Conservation (phyloP, 139 green algal species). For the Trebouxia sp. region DNA sequence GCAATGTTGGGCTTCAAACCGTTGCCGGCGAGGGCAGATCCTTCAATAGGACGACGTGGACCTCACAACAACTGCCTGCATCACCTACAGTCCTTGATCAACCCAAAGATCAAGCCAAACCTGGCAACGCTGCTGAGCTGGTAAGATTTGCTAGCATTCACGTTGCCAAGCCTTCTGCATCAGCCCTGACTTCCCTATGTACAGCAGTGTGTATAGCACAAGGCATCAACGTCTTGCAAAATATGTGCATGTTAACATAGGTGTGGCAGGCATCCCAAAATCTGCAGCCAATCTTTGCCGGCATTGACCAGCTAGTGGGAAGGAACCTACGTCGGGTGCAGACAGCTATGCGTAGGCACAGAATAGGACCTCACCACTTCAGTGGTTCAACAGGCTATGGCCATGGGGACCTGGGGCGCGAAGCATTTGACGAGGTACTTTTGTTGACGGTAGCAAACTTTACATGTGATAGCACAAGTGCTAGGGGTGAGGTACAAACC, state of each 20-base stretch:
- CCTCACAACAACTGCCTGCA: not conserved
- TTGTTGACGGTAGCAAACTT: too few relatives aligned
- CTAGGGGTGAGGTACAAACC: too few relatives aligned
- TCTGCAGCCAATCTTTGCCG: slow-evolving; percentile 59
- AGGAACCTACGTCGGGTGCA: slow-evolving; percentile 72
- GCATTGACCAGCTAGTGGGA: slow-evolving; percentile 72
- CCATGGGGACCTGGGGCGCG: slow-evolving; percentile 86
- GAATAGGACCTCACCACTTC: slow-evolving; percentile 91
- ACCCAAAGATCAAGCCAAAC: not conserved
- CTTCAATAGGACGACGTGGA: slow-evolving; percentile 71
- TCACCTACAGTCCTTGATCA: not conserved
- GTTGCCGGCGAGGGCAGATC: slow-evolving; percentile 60
- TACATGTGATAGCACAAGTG: too few relatives aligned
- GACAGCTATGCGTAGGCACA: slow-evolving; percentile 55
- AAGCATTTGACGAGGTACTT: slow-evolving; percentile 77
- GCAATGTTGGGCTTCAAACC: too few relatives aligned
- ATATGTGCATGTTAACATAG: slow-evolving; percentile 33
- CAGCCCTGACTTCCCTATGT: not conserved
- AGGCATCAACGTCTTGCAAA: too few relatives aligned
- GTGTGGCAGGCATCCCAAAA: slow-evolving; percentile 52
- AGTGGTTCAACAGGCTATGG: slow-evolving; percentile 90
- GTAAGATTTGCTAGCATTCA: too few relatives aligned
- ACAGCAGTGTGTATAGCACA: not conserved
- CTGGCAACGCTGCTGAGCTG: not conserved
- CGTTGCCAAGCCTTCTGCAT: too few relatives aligned